Base-by-base conservation (phyloP, 495 filamentous ascomycete genomes). In the Stereocaulon alpinum region DNA sequence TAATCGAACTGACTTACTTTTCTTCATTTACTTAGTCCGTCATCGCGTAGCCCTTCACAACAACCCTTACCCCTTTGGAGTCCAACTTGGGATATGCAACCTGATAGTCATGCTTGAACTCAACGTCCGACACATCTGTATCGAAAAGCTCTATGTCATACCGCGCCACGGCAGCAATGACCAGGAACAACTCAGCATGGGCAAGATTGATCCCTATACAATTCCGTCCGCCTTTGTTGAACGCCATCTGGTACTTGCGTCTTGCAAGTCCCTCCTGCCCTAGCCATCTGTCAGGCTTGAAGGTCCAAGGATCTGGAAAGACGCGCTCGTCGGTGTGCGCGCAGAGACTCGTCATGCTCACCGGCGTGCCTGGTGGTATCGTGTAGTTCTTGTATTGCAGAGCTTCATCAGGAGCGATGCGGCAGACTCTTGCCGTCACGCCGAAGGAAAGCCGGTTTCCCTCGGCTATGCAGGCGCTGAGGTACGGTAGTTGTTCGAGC, bases 391-490 rank as follows among this genome's bases (percentile, higher is more conserved):
- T 59, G 49, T 65, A 72, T 4, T 47, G 20, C 18, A 70, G 50
- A 40, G 55, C 29, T 3, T 63, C 50, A 41, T 71, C 45, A 0
- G 67, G 60, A 34, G 61, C 58, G 11, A 65, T 55, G 11, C 72
- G 68, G 30, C 56, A 59, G 17, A 64, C 40, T 3, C 71, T 67
- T 15, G 60, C 58, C 12, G 64, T 56, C 4, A 66, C 55, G 4
- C 68, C 69, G 41, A 69, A 66, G 40, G 66, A 69, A 4, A 77
- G 64, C 0, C 78, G 69, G 22, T 77, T 55, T n/a, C 66, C 65
- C 54, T 80, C 77, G 22, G 76, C 66, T 49, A 79, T 69, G 47
- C 73, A 61, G 14, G 71, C 76, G 7, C 66, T 63, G 2, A 80
- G 66, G 51, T 74, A 74, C 1, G 72, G 70, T 42, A 69, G 66